Evolutionary conservation across 179 eudicot genomes (phyloP).

Genomic region (Nepenthes alata): DNA sequence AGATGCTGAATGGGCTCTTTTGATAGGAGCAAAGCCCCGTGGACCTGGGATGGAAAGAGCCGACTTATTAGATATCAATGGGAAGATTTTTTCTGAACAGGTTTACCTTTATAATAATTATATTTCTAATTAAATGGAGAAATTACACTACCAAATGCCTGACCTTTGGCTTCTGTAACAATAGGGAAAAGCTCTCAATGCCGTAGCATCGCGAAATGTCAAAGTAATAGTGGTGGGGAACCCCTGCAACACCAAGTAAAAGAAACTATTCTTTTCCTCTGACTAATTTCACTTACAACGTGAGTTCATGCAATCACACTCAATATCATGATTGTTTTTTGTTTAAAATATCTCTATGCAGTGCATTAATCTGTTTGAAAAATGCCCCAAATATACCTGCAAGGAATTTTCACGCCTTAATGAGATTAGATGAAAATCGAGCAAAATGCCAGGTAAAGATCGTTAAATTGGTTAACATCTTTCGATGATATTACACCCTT

Average conservation of each 20-base stretch:
- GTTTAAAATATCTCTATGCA: slow-evolving; percentile 2
- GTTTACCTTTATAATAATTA: slow-evolving; percentile 11
- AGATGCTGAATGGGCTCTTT: slow-evolving; percentile 95
- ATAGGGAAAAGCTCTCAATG: slow-evolving; percentile 93
- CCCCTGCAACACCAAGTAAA: slow-evolving; percentile 98
- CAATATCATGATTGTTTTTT: no score
- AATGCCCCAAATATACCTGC: slow-evolving; percentile 97
- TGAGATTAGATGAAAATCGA: slow-evolving; percentile 92
- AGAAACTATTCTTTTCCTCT: neutral
- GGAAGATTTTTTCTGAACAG: slow-evolving; percentile 81
- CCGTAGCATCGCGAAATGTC: slow-evolving; percentile 80
- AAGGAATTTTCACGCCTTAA: slow-evolving; percentile 88
- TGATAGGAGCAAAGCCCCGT: slow-evolving; percentile 97
- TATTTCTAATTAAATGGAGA: neutral
- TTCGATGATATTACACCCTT: neutral
- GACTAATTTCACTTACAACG: neutral
- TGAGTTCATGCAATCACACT: neutral
- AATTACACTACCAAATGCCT: neutral
- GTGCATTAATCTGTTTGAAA: slow-evolving; percentile 94
- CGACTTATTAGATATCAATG: slow-evolving; percentile 76
- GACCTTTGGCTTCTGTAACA: neutral
- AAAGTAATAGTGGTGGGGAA: slow-evolving; percentile 94
- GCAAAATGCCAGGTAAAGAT: slow-evolving; percentile 85
- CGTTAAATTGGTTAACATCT: neutral
- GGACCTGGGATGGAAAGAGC: slow-evolving; percentile 99